A percentile compares a stretch with the other conserved stretches of the same genome.
phyloP scores from a whole-genome alignment of 306 rosid genomes.

The Citrullus mucosospermus region DNA sequence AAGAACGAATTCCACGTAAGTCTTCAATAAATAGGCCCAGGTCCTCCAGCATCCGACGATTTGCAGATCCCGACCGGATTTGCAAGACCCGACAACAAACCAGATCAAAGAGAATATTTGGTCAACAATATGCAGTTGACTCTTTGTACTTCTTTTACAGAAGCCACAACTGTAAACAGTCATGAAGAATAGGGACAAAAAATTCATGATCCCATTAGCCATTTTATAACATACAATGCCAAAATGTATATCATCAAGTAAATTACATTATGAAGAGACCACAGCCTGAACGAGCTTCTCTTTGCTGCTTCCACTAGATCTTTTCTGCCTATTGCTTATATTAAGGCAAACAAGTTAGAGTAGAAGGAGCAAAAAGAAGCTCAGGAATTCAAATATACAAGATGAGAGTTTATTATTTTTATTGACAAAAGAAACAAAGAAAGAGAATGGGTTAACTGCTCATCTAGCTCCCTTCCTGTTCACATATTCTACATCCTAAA shows the following conservation, averaged over 20 bases:
- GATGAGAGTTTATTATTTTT: slow-evolving; percentile 3
- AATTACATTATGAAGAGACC: slow-evolving; percentile 20
- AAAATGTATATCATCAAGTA: not conserved
- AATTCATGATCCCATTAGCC: not conserved
- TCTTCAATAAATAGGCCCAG: not conserved
- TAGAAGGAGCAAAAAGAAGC: slow-evolving; percentile 99
- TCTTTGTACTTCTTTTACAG: not conserved
- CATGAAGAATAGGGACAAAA: not conserved
- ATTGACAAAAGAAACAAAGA: not conserved
- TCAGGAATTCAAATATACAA: slow-evolving; percentile 14
- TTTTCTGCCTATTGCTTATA: slow-evolving; percentile 32
- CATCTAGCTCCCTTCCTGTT: not conserved
- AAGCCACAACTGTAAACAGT: not conserved
- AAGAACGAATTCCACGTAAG: not conserved
- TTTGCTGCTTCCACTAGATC: slow-evolving; percentile 98
- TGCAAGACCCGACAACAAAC: not conserved
- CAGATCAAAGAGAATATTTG: not conserved
- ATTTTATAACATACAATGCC: not conserved
- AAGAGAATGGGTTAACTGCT: not conserved
- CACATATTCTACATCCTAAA: slow-evolving; percentile 7
- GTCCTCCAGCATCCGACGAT: not conserved
- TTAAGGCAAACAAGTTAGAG: slow-evolving; percentile 61
- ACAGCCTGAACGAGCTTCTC: slow-evolving; percentile 64
- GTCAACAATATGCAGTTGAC: not conserved
- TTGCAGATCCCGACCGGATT: not conserved